A percentile compares a stretch with the other conserved stretches of the same genome.
Conservation (phyloP, 345 rosid species). For the Lepidium aucheri region DNA sequence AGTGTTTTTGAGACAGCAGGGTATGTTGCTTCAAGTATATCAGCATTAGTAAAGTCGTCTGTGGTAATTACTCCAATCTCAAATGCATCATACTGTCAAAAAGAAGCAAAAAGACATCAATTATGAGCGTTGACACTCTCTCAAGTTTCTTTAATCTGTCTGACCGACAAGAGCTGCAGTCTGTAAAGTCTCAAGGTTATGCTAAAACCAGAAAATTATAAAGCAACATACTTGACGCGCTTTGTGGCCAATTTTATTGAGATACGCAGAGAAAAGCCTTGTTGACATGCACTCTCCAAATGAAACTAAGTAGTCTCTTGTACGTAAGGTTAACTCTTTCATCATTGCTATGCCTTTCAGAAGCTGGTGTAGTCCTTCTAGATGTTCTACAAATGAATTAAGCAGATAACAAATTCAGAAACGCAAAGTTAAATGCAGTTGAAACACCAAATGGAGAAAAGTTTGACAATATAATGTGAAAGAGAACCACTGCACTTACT, state of each 20-base stretch:
- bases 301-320: conserved; percentile 81
- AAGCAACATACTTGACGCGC: conserved; percentile 62
- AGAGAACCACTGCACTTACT: conserved; percentile 8
- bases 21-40: conserved; percentile 86
- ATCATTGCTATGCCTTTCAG: conserved; percentile 86
- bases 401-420: background rate
- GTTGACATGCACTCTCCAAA: conserved; percentile 98
- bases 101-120: conserved; percentile 11
- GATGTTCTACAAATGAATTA: conserved; percentile 40
- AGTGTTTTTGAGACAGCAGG: conserved; percentile 84
- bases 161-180: background rate
- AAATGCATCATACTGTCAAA: conserved; percentile 90
- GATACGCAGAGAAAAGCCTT: conserved; percentile 81
- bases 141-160: background rate
- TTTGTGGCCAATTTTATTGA: conserved; percentile 64
- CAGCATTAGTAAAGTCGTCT: conserved; percentile 93
- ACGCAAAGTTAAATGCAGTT: background rate
- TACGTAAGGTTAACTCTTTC: conserved; percentile 85
- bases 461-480: background rate
- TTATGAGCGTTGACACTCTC: background rate
- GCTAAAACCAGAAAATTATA: background rate
- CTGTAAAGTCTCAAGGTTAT: background rate
- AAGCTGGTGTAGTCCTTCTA: conserved; percentile 76
- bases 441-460: background rate
- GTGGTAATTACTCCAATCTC: conserved; percentile 84